Base-by-base conservation (phyloP, 2,329 filamentous ascomycete species). In the Byssothecium circinans region DNA sequence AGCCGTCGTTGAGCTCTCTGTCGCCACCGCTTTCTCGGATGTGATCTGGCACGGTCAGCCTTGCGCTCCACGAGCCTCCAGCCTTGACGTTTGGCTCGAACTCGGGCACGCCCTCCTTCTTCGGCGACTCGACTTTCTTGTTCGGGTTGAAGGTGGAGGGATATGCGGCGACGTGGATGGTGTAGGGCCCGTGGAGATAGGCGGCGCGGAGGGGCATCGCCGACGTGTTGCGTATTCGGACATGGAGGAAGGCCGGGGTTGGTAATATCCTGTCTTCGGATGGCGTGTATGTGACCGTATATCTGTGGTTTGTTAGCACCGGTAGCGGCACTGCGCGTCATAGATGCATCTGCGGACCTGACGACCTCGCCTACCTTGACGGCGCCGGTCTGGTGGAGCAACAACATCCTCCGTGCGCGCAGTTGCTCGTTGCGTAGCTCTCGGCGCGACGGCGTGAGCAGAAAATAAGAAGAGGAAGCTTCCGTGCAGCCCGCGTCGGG, bases 41-140 rank as follows among this genome's bases (percentile, higher is more conserved):
- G 53, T 86, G 77, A 45, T 92, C 86, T 0, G 92, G 92, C 0
- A 99, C 85, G 4, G 83, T 78, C 54, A 99, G 80, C 64, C 85
- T 83, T 48, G 89, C 88, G 60, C 85, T 83, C 88, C 91, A 99
- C 37, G 81, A 84, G 6, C 90, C 91, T 23, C 91, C 94, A 8
- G 94, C 91, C 77, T 97, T 97, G 66, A 99, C 81, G 77, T 96
- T 92, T 38, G 94, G 92, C 73, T 99, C 94, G 64, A 94, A 99
- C 61, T 95, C 88, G 14, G 94, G 94, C 1, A 87, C 81, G 38
- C 89, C 89, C 74, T 91, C 85, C 43, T 79, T 78, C 43, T 84
- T 81, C 1, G 86, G 81, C 42, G 86, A 79, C 48, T 85, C 82
- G 59, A 88, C 85, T 67, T 89, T 91, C 56, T 80, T 77, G 72